phyloP scores from a whole-genome alignment of 2,329 filamentous ascomycete genomes.

The Chalaropsis ovoidea region DNA sequence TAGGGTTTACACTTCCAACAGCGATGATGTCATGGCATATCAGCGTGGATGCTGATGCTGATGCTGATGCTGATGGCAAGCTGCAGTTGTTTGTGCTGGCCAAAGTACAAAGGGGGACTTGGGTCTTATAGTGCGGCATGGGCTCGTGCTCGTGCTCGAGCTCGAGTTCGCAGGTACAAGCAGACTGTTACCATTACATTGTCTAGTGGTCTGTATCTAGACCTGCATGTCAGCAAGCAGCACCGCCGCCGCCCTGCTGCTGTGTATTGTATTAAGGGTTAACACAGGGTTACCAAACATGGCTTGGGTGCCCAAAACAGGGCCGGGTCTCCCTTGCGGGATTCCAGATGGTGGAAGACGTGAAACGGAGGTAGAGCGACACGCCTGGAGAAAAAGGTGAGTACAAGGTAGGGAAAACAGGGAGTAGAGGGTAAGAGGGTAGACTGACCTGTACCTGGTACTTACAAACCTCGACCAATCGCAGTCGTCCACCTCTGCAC shows the following conservation, averaged over 20 bases:
- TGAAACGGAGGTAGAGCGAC: not conserved
- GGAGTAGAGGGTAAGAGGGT: too few relatives aligned
- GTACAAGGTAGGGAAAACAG: not conserved
- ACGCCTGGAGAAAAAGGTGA: not conserved
- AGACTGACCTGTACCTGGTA: too few relatives aligned
- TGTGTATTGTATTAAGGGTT: not conserved
- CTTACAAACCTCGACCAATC: too few relatives aligned
- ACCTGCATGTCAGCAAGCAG: slow-evolving; percentile 13
- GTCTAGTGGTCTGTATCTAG: not conserved
- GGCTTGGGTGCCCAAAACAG: too few relatives aligned
- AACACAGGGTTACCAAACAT: too few relatives aligned
- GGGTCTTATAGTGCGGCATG: not conserved
- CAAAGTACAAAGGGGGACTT: not conserved
- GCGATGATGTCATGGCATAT: not conserved
- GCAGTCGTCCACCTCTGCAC: too few relatives aligned
- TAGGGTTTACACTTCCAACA: not conserved
- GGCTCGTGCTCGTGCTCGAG: too few relatives aligned
- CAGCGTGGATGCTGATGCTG: too few relatives aligned
- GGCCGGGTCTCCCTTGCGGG: too few relatives aligned
- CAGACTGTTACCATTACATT: not conserved
- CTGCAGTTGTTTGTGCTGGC: not conserved
- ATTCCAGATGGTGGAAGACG: too few relatives aligned
- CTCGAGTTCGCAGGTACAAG: not conserved
- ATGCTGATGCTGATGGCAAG: not conserved
- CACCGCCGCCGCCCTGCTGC: not conserved